Evolutionary conservation across 306 rosid species (phyloP).

Genomic region (Acacia crassicarpa): DNA sequence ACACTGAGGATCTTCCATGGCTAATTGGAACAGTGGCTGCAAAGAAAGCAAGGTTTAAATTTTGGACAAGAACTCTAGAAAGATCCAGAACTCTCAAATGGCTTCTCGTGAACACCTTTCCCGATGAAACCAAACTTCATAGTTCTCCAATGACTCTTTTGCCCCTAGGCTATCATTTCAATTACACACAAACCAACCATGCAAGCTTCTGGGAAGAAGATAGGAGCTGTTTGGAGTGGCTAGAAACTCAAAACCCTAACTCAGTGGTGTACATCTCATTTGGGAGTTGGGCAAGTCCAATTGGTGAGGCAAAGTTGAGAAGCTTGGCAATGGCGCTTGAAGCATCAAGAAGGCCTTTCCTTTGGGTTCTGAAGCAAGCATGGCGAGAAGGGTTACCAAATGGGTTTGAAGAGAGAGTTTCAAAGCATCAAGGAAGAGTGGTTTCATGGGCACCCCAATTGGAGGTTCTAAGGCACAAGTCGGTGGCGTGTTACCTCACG

Average conservation of each 20-base stretch:
- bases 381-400: constrained; percentile 67
- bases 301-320: constrained; percentile 59
- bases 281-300: constrained; percentile 89
- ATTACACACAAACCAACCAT: constrained; percentile 22
- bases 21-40: constrained; percentile 65
- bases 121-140: constrained; percentile 37
- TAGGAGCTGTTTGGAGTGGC: constrained; percentile 64
- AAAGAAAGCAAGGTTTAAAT: constrained; percentile 67
- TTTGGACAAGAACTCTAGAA: constrained; percentile 75
- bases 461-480: constrained; percentile 53
- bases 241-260: constrained; percentile 39
- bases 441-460: constrained; percentile 91
- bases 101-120: constrained; percentile 72
- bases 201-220: constrained; percentile 83
- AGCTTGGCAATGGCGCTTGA: constrained; percentile 64
- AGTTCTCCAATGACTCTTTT: constrained; percentile 29
- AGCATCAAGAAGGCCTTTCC: constrained; percentile 56
- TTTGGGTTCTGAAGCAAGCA: constrained; percentile 65
- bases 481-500: constrained; percentile 71
- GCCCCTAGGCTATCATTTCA: constrained; percentile 53
- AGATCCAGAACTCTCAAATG: constrained; percentile 57
- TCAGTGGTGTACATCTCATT: constrained; percentile 77
- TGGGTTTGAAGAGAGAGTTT: constrained; percentile 50
- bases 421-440: constrained; percentile 36
- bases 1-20: constrained; percentile 78